Evolutionary conservation across 768 basidiomycete species (phyloP), one percentile per base, ranked within the genome.

Genomic region (Amylocystis lapponica): DNA sequence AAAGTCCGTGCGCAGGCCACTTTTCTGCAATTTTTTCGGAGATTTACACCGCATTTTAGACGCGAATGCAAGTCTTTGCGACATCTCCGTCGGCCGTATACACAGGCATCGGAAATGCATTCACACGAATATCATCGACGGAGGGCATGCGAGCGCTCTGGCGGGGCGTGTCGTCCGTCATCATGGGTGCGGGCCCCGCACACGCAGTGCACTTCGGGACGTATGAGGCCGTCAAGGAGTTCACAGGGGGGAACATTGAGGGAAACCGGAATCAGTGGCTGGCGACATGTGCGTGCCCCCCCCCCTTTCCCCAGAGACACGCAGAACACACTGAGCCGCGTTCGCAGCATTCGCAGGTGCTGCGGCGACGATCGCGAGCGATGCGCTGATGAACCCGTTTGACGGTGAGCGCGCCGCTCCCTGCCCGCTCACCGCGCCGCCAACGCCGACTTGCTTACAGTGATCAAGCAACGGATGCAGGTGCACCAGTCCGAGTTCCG

Each of bases 391-490:
- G 96, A 99, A 98, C 64, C 96, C 96, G 2, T 99, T 99, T 59
- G 96, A 99, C 67, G 95, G 95, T 96, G 63, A 60, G 81, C 11
- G n/a, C n/a, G n/a, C n/a, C n/a, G n/a, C n/a, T 39, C 9, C 19
- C 21, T 43, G 20, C 21, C 26, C 32, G n/a, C 20, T 16, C 27
- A 16, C 9, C 33, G n/a, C 34, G 27, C 27, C 23, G 19, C 38
- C 22, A 38, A 48, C 22, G 14, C 54, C n/a, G 4, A 5, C 11
- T 20, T 22, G 36, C 41, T 42, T 34, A 21, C 62, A 97, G 95
- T 99, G 55, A 90, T 99, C 71, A 99, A 99, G 68, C 96, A 99
- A 71, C 82, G 96, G 39, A 97, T 99, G 96, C 96, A 99, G 66
- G 74, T 98, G 44, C 93, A 94, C 68, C 81, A 87, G 59, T 98